phyloP scores from a whole-genome alignment of 2,329 filamentous ascomycete genomes.

The Epichloe hybrida region DNA sequence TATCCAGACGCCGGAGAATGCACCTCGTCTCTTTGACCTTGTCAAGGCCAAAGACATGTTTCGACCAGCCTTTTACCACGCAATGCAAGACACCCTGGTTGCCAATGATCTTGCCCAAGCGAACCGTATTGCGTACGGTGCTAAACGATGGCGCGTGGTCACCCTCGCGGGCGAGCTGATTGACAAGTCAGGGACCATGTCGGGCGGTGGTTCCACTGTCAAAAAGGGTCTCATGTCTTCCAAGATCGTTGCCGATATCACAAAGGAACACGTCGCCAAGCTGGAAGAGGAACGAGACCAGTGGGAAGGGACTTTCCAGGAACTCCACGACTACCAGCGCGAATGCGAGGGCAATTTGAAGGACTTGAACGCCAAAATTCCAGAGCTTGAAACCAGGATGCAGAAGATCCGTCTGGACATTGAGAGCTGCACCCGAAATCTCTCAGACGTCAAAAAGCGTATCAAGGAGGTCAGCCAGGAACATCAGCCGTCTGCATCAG shows the following conservation, averaged over 20 bases:
- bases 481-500: slow-evolving; percentile 66
- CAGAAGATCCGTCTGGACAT: slow-evolving; percentile 85
- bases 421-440: slow-evolving; percentile 72
- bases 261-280: slow-evolving; percentile 77
- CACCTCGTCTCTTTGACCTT: slow-evolving; percentile 84
- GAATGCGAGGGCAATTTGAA: slow-evolving; percentile 63
- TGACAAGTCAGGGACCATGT: slow-evolving; percentile 98
- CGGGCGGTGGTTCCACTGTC: slow-evolving; percentile 81
- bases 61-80: slow-evolving; percentile 83
- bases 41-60: slow-evolving; percentile 82
- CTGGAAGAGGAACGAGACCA: slow-evolving; percentile 77
- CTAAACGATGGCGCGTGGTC: slow-evolving; percentile 87
- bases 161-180: slow-evolving; percentile 92
- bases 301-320: slow-evolving; percentile 68
- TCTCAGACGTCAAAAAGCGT: slow-evolving; percentile 70
- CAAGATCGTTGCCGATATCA: slow-evolving; percentile 76
- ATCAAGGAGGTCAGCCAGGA: slow-evolving; percentile 74
- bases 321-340: slow-evolving; percentile 73
- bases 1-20: slow-evolving; percentile 82
- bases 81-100: slow-evolving; percentile 88
- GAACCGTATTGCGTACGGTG: slow-evolving; percentile 91
- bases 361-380: slow-evolving; percentile 63
- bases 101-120: slow-evolving; percentile 89
- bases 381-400: slow-evolving; percentile 74
- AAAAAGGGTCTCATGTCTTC: slow-evolving; percentile 94